phyloP scores from a whole-genome alignment of 208 protist species.

The Trypanosoma platydactyli region DNA sequence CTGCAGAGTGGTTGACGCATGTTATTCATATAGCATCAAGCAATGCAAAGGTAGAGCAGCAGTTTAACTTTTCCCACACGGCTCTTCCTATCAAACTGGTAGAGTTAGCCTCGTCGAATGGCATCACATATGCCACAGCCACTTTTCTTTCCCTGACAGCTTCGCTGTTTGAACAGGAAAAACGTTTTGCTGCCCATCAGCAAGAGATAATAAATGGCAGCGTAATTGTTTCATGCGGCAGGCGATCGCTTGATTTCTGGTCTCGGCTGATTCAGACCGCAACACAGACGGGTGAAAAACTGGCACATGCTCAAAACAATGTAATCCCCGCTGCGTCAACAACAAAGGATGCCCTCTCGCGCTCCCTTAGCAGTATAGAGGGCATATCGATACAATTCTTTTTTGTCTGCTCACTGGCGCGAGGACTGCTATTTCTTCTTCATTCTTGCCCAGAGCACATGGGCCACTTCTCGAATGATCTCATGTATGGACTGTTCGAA shows the following conservation, averaged over 20 bases:
- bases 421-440: constrained; percentile 39
- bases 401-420: constrained; percentile 45
- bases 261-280: constrained; percentile 36
- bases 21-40: constrained; percentile 30
- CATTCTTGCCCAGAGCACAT: constrained; percentile 9
- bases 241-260: constrained; percentile 50
- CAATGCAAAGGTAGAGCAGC: constrained; percentile 21
- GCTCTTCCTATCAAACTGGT: constrained; percentile 34
- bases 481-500: constrained; percentile 30
- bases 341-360: constrained; percentile 51
- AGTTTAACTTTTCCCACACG: constrained; percentile 33
- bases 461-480: constrained; percentile 19
- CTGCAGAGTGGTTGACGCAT: constrained; percentile 66
- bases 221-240: constrained; percentile 44
- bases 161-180: constrained; percentile 35
- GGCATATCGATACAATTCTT: constrained; percentile 67
- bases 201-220: not conserved
- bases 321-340: constrained; percentile 8
- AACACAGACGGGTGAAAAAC: constrained; percentile 42
- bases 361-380: constrained; percentile 50
- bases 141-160: constrained; percentile 33
- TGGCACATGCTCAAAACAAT: constrained; percentile 25
- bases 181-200: constrained; percentile 23
- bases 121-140: constrained; percentile 39
- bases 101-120: constrained; percentile 27